Evolutionary conservation across 2,329 filamentous ascomycete genomes (phyloP).

Genomic region (Tolypocladium paradoxum): DNA sequence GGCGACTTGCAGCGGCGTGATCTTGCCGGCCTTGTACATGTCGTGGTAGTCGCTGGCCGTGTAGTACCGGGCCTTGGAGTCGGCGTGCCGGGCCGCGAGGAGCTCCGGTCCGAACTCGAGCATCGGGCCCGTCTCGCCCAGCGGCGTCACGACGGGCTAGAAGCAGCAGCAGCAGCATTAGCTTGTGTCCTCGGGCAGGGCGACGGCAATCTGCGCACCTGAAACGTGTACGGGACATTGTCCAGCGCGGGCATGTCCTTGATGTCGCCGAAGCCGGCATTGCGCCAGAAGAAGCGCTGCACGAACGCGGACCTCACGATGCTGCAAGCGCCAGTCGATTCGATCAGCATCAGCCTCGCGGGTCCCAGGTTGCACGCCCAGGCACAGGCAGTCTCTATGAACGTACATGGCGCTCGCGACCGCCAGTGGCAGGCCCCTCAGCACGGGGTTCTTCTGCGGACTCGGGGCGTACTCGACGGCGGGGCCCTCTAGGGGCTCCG

Average conservation of each 20-base stretch:
- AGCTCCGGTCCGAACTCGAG: conserved; percentile 32
- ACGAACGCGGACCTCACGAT: conserved; percentile 49
- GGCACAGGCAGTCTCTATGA: too few relatives aligned
- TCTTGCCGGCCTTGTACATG: conserved; percentile 56
- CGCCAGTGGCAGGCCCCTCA: conserved; percentile 53
- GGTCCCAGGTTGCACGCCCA: not conserved
- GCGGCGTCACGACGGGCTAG: conserved; percentile 47
- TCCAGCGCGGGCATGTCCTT: conserved; percentile 36
- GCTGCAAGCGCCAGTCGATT: conserved; percentile 22
- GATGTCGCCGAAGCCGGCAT: conserved; percentile 46
- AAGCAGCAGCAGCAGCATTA: not conserved
- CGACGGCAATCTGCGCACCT: conserved; percentile 27
- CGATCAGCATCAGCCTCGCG: not conserved
- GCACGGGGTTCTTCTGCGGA: conserved; percentile 53
- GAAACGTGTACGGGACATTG: conserved; percentile 32
- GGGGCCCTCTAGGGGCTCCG: conserved; percentile 22
- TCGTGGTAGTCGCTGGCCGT: conserved; percentile 68
- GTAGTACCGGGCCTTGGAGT: conserved; percentile 45
- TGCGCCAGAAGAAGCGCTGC: conserved; percentile 57
- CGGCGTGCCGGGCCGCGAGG: conserved; percentile 26
- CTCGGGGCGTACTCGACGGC: conserved; percentile 22
- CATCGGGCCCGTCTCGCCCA: conserved; percentile 25
- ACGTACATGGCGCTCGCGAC: conserved; percentile 6
- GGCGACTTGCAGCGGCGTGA: conserved; percentile 63
- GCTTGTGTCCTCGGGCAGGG: not conserved